Percentiles rank a stretch among this genome's conserved stretches.
These are phyloP conservation scores for Strobilomyces echinocephalus DNA, from an alignment of 768 basidiomycete genomes.

Conservation along the genomic window DNA sequence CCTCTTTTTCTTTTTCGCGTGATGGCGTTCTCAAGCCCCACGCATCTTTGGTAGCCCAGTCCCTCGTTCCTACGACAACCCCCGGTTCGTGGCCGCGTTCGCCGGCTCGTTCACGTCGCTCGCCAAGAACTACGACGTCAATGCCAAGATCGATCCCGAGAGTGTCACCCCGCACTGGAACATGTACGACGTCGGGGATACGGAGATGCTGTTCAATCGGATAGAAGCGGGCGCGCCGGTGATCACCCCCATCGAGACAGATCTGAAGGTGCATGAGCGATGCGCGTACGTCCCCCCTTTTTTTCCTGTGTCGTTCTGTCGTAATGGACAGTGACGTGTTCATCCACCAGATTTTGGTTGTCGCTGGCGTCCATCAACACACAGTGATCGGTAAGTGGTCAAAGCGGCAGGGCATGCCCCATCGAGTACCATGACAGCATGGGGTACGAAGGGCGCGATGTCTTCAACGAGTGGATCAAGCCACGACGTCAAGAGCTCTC, in stretches of 20 bases:
- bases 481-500: no score
- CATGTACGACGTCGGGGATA: not conserved
- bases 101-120: slow-evolving; percentile 24
- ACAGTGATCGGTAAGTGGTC: not conserved
- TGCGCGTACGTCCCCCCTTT: slow-evolving; percentile 14
- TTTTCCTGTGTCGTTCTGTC: not conserved
- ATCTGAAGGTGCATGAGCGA: not conserved
- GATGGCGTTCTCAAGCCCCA: not conserved
- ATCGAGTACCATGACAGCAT: no score
- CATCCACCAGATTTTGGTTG: slow-evolving; percentile 13
- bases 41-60: slow-evolving; percentile 19
- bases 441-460: no score
- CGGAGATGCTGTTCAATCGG: slow-evolving; percentile 18
- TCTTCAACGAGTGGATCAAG: no score
- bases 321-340: no score
- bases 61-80: slow-evolving; percentile 19
- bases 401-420: no score
- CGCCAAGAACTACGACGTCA: slow-evolving; percentile 20
- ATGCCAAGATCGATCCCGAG: slow-evolving; percentile 11
- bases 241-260: slow-evolving; percentile 1
- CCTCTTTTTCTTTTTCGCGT: no score
- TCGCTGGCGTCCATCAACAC: slow-evolving; percentile 1
- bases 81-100: slow-evolving; percentile 29
- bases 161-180: slow-evolving; percentile 18
- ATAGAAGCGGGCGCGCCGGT: slow-evolving; percentile 1